Conservation (phyloP, 164 flowering plant genomes). For the Houttuynia cordata region DNA sequence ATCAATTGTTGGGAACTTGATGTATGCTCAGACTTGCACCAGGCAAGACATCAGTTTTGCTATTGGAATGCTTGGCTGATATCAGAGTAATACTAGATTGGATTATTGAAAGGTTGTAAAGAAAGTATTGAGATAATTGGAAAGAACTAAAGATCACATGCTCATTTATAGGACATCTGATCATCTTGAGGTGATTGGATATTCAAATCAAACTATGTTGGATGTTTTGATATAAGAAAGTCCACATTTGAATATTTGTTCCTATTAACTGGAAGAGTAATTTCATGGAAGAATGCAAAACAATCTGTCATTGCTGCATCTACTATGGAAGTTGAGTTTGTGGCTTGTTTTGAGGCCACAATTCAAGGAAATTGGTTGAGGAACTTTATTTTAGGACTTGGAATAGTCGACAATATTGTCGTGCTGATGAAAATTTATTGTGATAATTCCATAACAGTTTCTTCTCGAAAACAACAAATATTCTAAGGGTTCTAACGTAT, state of each 20-base stretch:
- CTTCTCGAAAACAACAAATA: too few species aligned
- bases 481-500: too few species aligned
- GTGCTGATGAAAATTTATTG: background rate
- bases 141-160: too few species aligned
- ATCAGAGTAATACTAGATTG: too few species aligned
- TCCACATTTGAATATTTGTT: background rate
- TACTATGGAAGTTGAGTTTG: slow-evolving; percentile 2
- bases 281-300: slow-evolving; percentile 1
- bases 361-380: background rate
- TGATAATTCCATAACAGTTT: background rate
- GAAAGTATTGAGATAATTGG: too few species aligned
- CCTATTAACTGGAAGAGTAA: background rate
- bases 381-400: slow-evolving; percentile 1
- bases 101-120: too few species aligned
- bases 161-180: too few species aligned
- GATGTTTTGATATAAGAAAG: too few species aligned
- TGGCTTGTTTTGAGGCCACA: slow-evolving; percentile 2
- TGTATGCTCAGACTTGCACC: background rate
- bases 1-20: too few species aligned
- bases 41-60: background rate
- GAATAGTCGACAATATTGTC: background rate
- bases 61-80: background rate
- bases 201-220: too few species aligned
- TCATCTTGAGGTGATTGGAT: too few species aligned
- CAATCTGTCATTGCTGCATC: background rate